Conservation (phyloP, 176 grass and related monocot genomes). For the Saccharum officinarum region DNA sequence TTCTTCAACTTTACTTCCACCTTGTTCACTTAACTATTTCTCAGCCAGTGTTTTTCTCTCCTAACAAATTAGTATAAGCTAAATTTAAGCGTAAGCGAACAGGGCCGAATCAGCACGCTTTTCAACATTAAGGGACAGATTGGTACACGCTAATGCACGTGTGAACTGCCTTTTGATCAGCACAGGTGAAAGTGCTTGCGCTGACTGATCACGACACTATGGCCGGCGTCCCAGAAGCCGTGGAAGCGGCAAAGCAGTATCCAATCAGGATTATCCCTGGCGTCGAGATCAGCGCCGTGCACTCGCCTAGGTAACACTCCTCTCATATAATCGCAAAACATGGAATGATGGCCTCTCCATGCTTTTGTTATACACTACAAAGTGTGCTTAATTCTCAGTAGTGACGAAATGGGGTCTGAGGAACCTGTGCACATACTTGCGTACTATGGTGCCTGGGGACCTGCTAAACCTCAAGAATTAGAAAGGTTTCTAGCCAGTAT, state of each 20-base stretch:
- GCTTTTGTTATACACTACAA: too few species aligned
- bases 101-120: too few species aligned
- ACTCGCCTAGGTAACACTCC: conserved; percentile 51
- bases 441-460: conserved; percentile 66
- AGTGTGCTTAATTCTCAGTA: conserved; percentile 12
- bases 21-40: too few species aligned
- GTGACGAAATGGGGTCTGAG: conserved; percentile 37
- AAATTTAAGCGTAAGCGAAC: too few species aligned
- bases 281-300: conserved; percentile 69
- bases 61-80: too few species aligned
- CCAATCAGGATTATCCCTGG: conserved; percentile 74
- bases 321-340: not conserved
- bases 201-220: conserved; percentile 88
- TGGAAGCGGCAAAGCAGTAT: conserved; percentile 46
- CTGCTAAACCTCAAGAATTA: conserved; percentile 56
- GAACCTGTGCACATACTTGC: conserved; percentile 84
- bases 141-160: not conserved
- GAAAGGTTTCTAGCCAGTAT: conserved; percentile 55
- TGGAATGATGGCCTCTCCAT: too few species aligned
- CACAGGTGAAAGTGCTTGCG: conserved; percentile 80
- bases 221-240: conserved; percentile 62
- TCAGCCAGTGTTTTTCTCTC: too few species aligned
- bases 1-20: not conserved
- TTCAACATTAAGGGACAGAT: too few species aligned
- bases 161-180: conserved; percentile 25